Base-by-base conservation (phyloP, 2,329 filamentous ascomycete species). In the Elsinoe fawcettii region DNA sequence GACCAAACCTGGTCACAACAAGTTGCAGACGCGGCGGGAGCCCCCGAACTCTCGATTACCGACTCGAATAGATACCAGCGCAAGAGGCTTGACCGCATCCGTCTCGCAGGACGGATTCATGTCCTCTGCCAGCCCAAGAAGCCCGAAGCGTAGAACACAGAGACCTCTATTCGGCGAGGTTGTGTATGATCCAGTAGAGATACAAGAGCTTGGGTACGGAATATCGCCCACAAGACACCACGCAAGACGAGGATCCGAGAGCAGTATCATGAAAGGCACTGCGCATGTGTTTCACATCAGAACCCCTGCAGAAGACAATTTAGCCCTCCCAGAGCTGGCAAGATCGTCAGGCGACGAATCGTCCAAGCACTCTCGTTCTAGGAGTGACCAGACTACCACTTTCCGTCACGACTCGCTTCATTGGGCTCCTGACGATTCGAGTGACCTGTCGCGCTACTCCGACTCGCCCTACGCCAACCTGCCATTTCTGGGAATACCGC, bases 101-200 rank as follows among this genome's bases (percentile, higher is more conserved):
- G 54, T 20, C 14, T 56, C 57, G 12, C 53, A 56, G 16, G 57
- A 59, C 53, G 34, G 23, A 39, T 56, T 41, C 51, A 27, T 54
- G 39, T 51, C 51, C 39, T 55, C 43, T 16, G 27, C 14, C 18
- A 55, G 34, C 25, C 30, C 39, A 14, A 54, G 23, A 46, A 59
- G 32, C n/a, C 34, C 57, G 20, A 59, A 55, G 27, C 27, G 39
- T 12, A 56, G 55, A 22, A 2, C 56, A 16, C 41, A 55, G 8
- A 78, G 78, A 60, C 80, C 88, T 34, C 73, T 91, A 18, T 92
- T 92, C 72, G 88, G 88, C 36, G 88, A 91, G 70, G 80, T 91
- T 63, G 73, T 83, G 25, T 78, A 82, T n/a, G 76, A 82, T 36
- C 77, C 82, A 63, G 76, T 75, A 64, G 76, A 80, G 62, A 66